Percentiles rank a stretch among this genome's conserved stretches.
Evolutionary conservation across 2,329 filamentous ascomycete genomes (phyloP).

Genomic region (Fusarium pilosicola): DNA sequence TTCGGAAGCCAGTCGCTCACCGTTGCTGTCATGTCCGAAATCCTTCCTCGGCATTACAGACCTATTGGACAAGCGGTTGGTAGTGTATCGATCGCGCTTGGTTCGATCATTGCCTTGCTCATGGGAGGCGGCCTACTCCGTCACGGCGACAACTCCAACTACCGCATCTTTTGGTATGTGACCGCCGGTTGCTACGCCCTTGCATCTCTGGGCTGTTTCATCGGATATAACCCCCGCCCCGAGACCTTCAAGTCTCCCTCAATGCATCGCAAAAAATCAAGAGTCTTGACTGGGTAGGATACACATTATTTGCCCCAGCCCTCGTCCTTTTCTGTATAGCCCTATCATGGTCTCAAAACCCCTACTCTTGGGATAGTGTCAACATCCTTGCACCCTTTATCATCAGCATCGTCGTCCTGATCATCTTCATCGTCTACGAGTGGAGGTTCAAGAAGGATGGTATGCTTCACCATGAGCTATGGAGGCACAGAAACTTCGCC

Average conservation of each 20-base stretch:
- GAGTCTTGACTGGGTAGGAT: not conserved
- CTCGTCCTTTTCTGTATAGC: not conserved
- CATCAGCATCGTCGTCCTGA: not conserved
- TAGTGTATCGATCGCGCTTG: not conserved
- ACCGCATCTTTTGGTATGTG: not conserved
- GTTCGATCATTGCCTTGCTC: not conserved
- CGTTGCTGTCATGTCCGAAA: not conserved
- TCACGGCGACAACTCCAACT: not conserved
- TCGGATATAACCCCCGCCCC: not conserved
- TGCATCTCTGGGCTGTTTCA: not conserved
- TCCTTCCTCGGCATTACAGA: not conserved
- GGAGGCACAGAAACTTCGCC: not conserved
- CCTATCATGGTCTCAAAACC: not conserved
- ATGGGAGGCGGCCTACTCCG: not conserved
- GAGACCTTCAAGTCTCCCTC: not conserved
- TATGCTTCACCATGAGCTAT: not conserved
- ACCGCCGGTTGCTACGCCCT: not conserved
- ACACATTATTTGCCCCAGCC: not conserved
- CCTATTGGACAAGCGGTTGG: not conserved
- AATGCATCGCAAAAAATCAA: not conserved
- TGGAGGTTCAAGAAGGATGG: not conserved
- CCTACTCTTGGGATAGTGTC: not conserved
- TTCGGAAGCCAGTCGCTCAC: not conserved
- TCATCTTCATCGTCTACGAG: not conserved
- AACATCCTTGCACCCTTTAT: not conserved